phyloP scores from a whole-genome alignment of 148 eudicot genomes.

The Rhododendron molle region DNA sequence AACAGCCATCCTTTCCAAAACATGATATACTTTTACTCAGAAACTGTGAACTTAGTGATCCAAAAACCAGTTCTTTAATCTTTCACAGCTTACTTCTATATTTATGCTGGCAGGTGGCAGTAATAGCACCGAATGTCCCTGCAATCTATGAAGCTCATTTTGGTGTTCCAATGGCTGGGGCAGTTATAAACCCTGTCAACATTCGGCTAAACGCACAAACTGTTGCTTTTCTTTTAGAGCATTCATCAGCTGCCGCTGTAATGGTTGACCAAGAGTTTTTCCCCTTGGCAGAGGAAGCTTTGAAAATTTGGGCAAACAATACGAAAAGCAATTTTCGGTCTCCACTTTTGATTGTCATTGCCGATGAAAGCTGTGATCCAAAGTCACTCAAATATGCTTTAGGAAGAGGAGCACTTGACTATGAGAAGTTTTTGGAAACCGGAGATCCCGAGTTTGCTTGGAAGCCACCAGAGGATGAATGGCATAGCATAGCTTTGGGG shows the following conservation, averaged over 20 bases:
- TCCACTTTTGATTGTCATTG: conserved; percentile 77
- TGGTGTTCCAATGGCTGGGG: conserved; percentile 94
- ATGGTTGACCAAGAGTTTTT: conserved; percentile 93
- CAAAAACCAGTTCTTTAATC: not conserved
- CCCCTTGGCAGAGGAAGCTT: conserved; percentile 71
- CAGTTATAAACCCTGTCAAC: conserved; percentile 80
- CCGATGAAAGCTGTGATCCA: conserved; percentile 70
- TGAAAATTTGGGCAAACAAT: conserved; percentile 50
- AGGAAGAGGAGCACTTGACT: conserved; percentile 64
- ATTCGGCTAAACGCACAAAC: conserved; percentile 77
- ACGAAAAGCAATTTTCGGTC: conserved; percentile 49
- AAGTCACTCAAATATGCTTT: conserved; percentile 64
- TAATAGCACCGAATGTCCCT: conserved; percentile 91
- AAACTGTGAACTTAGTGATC: not conserved
- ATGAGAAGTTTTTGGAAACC: conserved; percentile 68
- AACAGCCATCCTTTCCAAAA: not conserved
- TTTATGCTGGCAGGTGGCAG: conserved; percentile 62
- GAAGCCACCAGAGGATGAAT: conserved; percentile 93
- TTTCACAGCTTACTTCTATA: conserved; percentile 4
- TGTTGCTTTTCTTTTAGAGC: conserved; percentile 71
- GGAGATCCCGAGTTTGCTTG: conserved; percentile 81
- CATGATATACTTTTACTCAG: not conserved
- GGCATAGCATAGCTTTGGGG: conserved; percentile 88
- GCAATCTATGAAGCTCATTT: conserved; percentile 94
- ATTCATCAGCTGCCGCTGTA: conserved; percentile 58